Base-by-base conservation (phyloP, 495 filamentous ascomycete genomes). In the Lepidopterella palustris region DNA sequence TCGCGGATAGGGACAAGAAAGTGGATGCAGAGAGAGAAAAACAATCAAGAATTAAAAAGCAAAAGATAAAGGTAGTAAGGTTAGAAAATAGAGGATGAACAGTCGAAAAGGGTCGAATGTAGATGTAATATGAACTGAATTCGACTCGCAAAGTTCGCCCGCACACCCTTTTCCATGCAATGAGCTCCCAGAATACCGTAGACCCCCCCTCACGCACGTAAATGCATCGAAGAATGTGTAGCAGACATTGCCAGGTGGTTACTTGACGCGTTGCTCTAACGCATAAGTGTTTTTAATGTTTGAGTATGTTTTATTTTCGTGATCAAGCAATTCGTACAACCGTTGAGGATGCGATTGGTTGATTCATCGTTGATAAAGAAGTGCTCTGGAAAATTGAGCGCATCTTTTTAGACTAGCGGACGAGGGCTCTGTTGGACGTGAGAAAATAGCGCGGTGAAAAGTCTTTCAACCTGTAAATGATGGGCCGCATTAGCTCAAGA, bases 361-460 rank as follows among this genome's bases (percentile, higher is more conserved):
- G 47, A 24, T 23, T 53, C 15, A 27, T 29, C 31, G 21, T 20
- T 24, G 23, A 27, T 3, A 28, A 20, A 50, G 9, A 45, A 15
- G 27, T 23, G 20, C 28, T 18, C 27, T 27, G 50, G 15, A n/a
- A n/a, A 18, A 24, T 15, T n/a, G 31, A n/a, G 25, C n/a, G 24
- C 6, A 10, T 15, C 26, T 4, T 15, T 52, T 32, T 68, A 68
- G 13, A 52, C 54, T 29, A 61, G 49, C 5, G 61, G 61, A 4
- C 58, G 65, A 56, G 65, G 65, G 47, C 61, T 68, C 35, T 68
- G 61, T 27, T 64, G 61, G 23, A 45, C 61, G 48, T 68, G 61
- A 1, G 58, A 53, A 52, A 68, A 68, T n/a, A 68, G 58, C 26
- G 65, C 65, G 24, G 57, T 57, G 59, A 68, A 64, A 29, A 68